phyloP scores from a whole-genome alignment of 495 filamentous ascomycete species.

The Symbiotaphrina buchneri region DNA sequence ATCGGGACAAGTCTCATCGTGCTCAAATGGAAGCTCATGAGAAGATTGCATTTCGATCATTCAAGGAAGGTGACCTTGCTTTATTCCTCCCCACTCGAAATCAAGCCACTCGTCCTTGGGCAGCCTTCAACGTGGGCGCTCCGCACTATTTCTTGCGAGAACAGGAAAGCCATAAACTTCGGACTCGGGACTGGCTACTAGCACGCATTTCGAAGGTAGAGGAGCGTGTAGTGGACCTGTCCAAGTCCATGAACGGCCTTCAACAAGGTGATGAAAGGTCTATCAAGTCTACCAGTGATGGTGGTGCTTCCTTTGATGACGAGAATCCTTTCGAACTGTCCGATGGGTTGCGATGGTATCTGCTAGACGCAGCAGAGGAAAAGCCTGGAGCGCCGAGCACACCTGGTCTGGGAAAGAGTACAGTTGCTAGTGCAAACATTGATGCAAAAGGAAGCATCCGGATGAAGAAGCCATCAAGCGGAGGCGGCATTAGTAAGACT shows the following conservation, averaged over 20 bases:
- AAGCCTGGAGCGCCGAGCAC: slow-evolving; percentile 87
- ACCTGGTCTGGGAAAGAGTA: slow-evolving; percentile 69
- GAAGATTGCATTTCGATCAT: slow-evolving; percentile 89
- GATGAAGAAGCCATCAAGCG: slow-evolving; percentile 24
- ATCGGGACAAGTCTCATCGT: slow-evolving; percentile 73
- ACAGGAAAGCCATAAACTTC: slow-evolving; percentile 68
- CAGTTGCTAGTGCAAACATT: slow-evolving; percentile 71
- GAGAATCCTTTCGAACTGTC: slow-evolving; percentile 97
- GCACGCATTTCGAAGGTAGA: slow-evolving; percentile 84
- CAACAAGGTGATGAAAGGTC: slow-evolving; percentile 27
- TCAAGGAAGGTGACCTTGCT: slow-evolving; percentile 91
- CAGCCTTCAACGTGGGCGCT: slow-evolving; percentile 90
- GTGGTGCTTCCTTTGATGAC: slow-evolving; percentile 45
- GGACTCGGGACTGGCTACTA: slow-evolving; percentile 74
- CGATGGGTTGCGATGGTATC: slow-evolving; percentile 88
- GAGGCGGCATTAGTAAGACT: slow-evolving; percentile 48
- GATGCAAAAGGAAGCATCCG: slow-evolving; percentile 58
- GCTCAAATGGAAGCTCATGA: slow-evolving; percentile 75
- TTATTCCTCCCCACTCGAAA: slow-evolving; percentile 90
- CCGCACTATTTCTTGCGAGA: slow-evolving; percentile 95
- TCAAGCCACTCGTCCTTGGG: slow-evolving; percentile 85
- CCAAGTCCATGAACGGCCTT: slow-evolving; percentile 36
- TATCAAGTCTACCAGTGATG: slow-evolving; percentile 28
- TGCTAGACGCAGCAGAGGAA: slow-evolving; percentile 82
- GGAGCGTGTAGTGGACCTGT: slow-evolving; percentile 82